Percentiles rank a stretch among this genome's conserved stretches.
These are phyloP conservation scores for Quercus tomentella DNA, from an alignment of 331 rosid genomes.

Conservation along the genomic window DNA sequence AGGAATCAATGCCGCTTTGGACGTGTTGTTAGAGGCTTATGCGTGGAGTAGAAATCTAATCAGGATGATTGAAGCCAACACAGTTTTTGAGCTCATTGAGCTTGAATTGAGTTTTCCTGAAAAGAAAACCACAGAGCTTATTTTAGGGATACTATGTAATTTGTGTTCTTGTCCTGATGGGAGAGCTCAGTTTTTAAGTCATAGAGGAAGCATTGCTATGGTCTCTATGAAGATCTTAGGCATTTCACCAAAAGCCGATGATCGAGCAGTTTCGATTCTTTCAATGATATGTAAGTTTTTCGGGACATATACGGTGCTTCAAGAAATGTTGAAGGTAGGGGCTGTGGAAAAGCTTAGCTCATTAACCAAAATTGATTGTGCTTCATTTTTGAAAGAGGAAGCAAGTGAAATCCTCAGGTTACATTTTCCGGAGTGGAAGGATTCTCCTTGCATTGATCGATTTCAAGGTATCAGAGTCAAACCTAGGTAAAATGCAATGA, in stretches of 20 bases:
- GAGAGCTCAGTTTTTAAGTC: conserved; percentile 30
- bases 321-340: conserved; percentile 35
- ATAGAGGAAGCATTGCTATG: conserved; percentile 17
- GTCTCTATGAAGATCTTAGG: conserved; percentile 17
- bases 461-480: background rate
- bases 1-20: conserved; percentile 25
- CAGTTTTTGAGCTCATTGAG: conserved; percentile 23
- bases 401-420: conserved; percentile 22
- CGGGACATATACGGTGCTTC: conserved; percentile 20
- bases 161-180: conserved; percentile 36
- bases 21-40: conserved; percentile 11
- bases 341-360: conserved; percentile 27
- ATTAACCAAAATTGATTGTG: conserved; percentile 25
- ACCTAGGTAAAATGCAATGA: background rate
- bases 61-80: conserved; percentile 9
- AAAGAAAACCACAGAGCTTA: conserved; percentile 41
- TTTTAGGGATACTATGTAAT: conserved; percentile 29
- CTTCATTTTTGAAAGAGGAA: conserved; percentile 21
- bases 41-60: conserved; percentile 24
- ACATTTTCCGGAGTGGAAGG: conserved; percentile 28
- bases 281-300: conserved; percentile 23
- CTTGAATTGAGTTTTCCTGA: conserved; percentile 32
- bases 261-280: conserved; percentile 29
- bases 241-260: conserved; percentile 19
- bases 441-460: conserved; percentile 2